Base-by-base conservation (phyloP, 2,329 filamentous ascomycete genomes). In the Diplodia sapinea region DNA sequence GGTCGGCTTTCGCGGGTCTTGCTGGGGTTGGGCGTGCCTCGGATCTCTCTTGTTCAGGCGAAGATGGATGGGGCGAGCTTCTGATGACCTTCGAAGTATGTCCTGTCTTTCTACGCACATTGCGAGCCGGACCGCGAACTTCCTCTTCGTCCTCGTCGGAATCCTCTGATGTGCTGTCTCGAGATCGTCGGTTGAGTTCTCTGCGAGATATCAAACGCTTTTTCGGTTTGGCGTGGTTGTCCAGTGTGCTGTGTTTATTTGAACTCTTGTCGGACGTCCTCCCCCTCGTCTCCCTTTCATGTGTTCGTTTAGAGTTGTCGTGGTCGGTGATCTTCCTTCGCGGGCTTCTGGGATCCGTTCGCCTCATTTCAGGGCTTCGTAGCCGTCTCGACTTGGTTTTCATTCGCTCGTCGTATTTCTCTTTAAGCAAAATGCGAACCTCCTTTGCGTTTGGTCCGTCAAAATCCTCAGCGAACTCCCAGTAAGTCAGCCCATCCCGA, bases 391-490 rank as follows among this genome's bases (percentile, higher is more conserved):
- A 29, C 26, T 56, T 69, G 33, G 51, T 63, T 20, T 55, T 54
- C 54, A 50, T 59, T 71, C 86, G 87, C 36, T 86, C 85, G 68
- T 93, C 89, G 71, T 89, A 93, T 3, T 91, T 87, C 49, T 89
- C 85, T 76, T 94, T 94, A 59, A 99, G 79, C 66, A 96, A 82
- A 52, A 93, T 87, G 70, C 91, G 89, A 77, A 99, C 95, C 70
- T 94, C 89, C 76, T 94, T 90, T 93, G 94, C 97, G 69, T 92
- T 91, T 8, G 94, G 92, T 0, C 95, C 94, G 71, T 89, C 89
- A 50, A 93, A 88, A 57, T 92, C 89, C 72, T 90, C 87, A 1
- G 95, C 93, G 69, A 98, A 89, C 71, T 99, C 93, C 73, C 88
- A 91, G 77, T 98, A 99, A 0, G 91, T 90, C 73, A 91, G 88